phyloP scores from a whole-genome alignment of 2,329 filamentous ascomycete genomes.

The Pseudocercospora cruenta region DNA sequence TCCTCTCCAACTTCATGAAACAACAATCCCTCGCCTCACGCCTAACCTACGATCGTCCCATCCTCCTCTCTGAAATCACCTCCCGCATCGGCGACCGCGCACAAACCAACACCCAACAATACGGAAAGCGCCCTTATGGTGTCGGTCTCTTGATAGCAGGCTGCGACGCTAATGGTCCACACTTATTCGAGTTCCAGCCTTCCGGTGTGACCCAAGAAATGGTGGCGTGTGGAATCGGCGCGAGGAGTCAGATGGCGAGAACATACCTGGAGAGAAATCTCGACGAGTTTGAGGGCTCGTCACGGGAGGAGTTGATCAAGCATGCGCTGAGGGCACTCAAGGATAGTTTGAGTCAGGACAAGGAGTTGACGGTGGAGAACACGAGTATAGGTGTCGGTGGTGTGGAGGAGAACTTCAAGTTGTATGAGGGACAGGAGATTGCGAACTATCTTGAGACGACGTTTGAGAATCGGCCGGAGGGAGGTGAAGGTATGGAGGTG shows the following conservation, averaged over 20 bases:
- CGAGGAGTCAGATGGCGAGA: slow-evolving; percentile 93
- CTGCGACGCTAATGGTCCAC: slow-evolving; percentile 89
- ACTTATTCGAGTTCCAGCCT: slow-evolving; percentile 98
- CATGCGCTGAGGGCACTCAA: slow-evolving; percentile 91
- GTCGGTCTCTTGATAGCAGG: slow-evolving; percentile 91
- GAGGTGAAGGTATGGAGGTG: slow-evolving; percentile 39
- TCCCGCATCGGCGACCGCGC: slow-evolving; percentile 93
- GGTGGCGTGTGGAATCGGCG: slow-evolving; percentile 92
- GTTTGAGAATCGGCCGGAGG: slow-evolving; percentile 50
- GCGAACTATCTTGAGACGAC: slow-evolving; percentile 80
- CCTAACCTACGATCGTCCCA: slow-evolving; percentile 92
- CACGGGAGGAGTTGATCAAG: slow-evolving; percentile 82
- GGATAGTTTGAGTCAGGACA: slow-evolving; percentile 95
- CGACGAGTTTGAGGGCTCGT: slow-evolving; percentile 76
- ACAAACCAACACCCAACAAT: slow-evolving; percentile 96
- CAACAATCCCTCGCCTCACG: slow-evolving; percentile 95
- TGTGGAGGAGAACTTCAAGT: slow-evolving; percentile 84
- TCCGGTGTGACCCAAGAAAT: slow-evolving; percentile 97
- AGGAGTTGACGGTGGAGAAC: slow-evolving; percentile 96
- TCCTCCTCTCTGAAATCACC: slow-evolving; percentile 87
- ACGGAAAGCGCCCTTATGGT: slow-evolving; percentile 94
- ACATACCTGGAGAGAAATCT: slow-evolving; percentile 95
- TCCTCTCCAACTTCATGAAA: slow-evolving; percentile 99
- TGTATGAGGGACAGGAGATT: slow-evolving; percentile 88
- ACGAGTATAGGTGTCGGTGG: slow-evolving; percentile 89